Conservation (phyloP, 306 rosid species). For the Medicago lupulina region DNA sequence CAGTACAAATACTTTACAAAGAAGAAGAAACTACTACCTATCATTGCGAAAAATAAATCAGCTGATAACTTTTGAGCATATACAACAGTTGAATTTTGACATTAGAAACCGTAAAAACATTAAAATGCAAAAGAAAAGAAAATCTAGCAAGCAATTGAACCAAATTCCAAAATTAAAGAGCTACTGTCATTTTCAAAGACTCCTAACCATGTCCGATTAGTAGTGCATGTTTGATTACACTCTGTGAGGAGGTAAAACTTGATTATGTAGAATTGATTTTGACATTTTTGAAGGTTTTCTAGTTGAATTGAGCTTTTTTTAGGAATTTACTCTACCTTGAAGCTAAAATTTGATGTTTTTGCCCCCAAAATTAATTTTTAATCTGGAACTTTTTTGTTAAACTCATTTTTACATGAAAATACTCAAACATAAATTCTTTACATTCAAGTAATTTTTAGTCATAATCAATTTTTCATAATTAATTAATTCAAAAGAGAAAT, state of each 20-base stretch:
- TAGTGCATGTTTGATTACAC: neutral
- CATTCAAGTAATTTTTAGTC: neutral
- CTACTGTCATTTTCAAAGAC: neutral
- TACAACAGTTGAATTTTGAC: conserved; percentile 18
- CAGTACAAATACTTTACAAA: neutral
- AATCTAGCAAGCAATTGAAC: conserved; percentile 27
- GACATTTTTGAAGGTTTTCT: neutral
- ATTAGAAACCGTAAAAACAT: conserved; percentile 18
- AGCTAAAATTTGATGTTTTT: neutral
- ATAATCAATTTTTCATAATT: neutral
- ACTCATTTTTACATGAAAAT: neutral
- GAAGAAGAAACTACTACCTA: conserved; percentile 13
- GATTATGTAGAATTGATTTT: neutral
- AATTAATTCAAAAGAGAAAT: conserved; percentile 25
- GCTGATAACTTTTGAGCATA: neutral
- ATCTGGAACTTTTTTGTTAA: neutral
- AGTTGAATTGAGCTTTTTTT: neutral
- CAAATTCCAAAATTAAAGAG: conserved; percentile 33
- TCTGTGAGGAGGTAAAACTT: neutral
- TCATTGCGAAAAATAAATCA: conserved; percentile 15
- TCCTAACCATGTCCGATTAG: conserved; percentile 27
- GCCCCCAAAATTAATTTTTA: neutral
- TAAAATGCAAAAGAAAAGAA: conserved; percentile 21
- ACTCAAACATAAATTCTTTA: neutral
- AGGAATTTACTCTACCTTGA: neutral